Conservation (phyloP, 2,329 filamentous ascomycete genomes). For the Rasamsonia emersonii region DNA sequence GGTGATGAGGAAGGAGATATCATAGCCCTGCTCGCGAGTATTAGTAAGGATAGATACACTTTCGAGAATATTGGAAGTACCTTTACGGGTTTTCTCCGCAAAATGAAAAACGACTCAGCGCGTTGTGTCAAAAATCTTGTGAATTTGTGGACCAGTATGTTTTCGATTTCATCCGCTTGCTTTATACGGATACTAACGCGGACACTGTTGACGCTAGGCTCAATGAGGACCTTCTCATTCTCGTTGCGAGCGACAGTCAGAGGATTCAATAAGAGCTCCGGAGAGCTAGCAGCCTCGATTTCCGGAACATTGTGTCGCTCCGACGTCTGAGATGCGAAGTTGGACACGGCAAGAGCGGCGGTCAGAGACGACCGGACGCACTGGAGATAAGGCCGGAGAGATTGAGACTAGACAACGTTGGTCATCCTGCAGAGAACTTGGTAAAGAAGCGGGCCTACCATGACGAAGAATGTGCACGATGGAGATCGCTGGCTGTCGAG, state of each 20-base stretch:
- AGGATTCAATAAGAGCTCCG: conserved; percentile 87
- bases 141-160: conserved; percentile 97
- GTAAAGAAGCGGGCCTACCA: no score
- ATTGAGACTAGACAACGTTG: conserved; percentile 70
- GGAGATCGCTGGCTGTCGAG: no score
- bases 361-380: conserved; percentile 92
- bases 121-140: conserved; percentile 92
- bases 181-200: conserved; percentile 98
- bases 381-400: conserved; percentile 89
- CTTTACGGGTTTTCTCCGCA: conserved; percentile 91
- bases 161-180: conserved; percentile 97
- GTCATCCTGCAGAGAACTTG: no score
- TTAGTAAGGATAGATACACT: conserved; percentile 13
- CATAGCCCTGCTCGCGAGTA: conserved; percentile 76
- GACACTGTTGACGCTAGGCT: conserved; percentile 94
- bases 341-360: conserved; percentile 83
- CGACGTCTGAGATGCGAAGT: conserved; percentile 94
- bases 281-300: conserved; percentile 85
- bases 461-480: no score
- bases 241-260: conserved; percentile 89
- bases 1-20: conserved; percentile 97
- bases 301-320: conserved; percentile 98
- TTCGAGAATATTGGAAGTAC: conserved; percentile 37
- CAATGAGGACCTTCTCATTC: conserved; percentile 92
- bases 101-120: conserved; percentile 93